These are phyloP conservation scores for Murraya koenigii DNA, from an alignment of 345 rosid species.

Conservation along the genomic window DNA sequence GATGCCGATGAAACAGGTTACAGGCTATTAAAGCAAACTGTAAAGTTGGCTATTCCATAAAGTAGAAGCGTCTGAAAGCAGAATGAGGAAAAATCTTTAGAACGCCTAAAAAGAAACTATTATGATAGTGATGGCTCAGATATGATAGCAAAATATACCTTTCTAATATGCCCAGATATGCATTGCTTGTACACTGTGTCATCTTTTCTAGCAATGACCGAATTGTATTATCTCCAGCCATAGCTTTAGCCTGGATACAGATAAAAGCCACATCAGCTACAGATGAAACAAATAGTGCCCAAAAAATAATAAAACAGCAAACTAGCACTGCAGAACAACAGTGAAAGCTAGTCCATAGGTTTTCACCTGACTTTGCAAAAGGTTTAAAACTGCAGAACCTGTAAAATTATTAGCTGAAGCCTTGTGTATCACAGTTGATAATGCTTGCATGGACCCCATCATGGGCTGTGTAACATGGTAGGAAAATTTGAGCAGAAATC, in stretches of 20 bases:
- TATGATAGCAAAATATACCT: conserved; percentile 41
- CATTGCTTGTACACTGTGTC: conserved; percentile 92
- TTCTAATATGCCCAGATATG: conserved; percentile 91
- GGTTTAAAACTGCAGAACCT: conserved; percentile 94
- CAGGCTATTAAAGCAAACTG: neutral
- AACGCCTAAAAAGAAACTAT: neutral
- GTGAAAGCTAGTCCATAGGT: neutral
- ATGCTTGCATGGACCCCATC: conserved; percentile 90
- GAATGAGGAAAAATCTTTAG: neutral
- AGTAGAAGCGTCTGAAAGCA: neutral
- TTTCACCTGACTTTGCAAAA: conserved; percentile 89
- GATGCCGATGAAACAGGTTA: neutral
- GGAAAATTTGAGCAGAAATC: conserved; percentile 20
- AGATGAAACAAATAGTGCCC: conserved; percentile 7
- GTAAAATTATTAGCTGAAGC: conserved; percentile 66
- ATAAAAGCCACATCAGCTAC: conserved; percentile 26
- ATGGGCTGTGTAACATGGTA: conserved; percentile 56
- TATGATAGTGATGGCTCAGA: neutral
- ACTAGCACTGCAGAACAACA: neutral
- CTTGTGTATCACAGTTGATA: conserved; percentile 74
- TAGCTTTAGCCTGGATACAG: conserved; percentile 75
- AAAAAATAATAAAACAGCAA: neutral
- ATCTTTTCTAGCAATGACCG: conserved; percentile 94
- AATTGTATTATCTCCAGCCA: conserved; percentile 96
- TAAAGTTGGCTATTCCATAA: neutral